Conservation (phyloP, 176 grass and related monocot genomes). For the Aegilops sharonensis region DNA sequence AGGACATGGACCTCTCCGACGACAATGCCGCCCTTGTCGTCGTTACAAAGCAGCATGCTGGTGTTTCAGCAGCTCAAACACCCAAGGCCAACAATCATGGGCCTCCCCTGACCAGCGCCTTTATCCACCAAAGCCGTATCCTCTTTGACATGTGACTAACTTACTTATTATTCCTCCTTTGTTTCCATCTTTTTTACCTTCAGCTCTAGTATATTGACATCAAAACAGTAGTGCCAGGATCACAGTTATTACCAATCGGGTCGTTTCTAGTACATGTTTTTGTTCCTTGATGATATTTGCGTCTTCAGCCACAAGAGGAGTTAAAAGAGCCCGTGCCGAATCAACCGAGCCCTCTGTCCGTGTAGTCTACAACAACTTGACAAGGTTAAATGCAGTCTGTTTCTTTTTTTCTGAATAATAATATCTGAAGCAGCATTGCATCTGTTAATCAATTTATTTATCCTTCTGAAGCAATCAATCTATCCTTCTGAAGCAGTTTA, state of each 20-base stretch:
- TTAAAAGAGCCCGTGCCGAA: constrained; percentile 66
- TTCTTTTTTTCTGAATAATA: too few species aligned
- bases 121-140: constrained; percentile 71
- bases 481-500: too few species aligned
- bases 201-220: background rate
- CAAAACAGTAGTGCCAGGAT: background rate
- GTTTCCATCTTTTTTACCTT: constrained; percentile 9
- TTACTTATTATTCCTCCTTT: background rate
- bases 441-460: background rate
- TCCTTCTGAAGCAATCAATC: too few species aligned
- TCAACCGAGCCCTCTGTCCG: constrained; percentile 62
- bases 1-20: constrained; percentile 87
- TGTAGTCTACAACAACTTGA: constrained; percentile 69
- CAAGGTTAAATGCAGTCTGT: too few species aligned
- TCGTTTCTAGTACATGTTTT: background rate
- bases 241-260: background rate
- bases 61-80: constrained; percentile 6
- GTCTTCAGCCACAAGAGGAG: constrained; percentile 64
- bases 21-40: constrained; percentile 48
- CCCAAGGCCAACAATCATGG: constrained; percentile 9
- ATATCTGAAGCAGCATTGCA: too few species aligned
- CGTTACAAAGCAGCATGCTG: background rate
- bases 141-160: constrained; percentile 49
- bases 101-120: background rate
- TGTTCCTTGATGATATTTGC: constrained; percentile 76